phyloP scores from a whole-genome alignment of 2,329 filamentous ascomycete genomes.

The Ceratocystis colombiana region DNA sequence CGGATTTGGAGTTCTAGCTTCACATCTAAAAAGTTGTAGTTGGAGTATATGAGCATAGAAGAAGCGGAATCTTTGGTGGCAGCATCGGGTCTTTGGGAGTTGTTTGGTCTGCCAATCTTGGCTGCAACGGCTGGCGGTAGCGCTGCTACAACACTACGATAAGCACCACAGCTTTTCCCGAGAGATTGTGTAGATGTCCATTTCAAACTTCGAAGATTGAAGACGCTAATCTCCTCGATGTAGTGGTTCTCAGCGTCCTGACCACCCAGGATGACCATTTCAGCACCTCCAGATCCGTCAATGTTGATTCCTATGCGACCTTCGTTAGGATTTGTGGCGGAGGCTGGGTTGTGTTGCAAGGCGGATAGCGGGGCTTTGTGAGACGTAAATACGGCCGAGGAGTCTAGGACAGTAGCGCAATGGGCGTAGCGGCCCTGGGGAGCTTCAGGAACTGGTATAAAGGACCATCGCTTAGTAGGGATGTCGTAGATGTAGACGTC shows the following conservation, averaged over 20 bases:
- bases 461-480: slow-evolving; percentile 70
- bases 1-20: slow-evolving; percentile 90
- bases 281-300: slow-evolving; percentile 82
- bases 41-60: slow-evolving; percentile 94
- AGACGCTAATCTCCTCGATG: slow-evolving; percentile 97
- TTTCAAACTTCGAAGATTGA: slow-evolving; percentile 87
- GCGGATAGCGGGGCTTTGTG: slow-evolving; percentile 74
- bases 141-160: slow-evolving; percentile 87
- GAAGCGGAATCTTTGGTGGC: slow-evolving; percentile 46
- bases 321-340: slow-evolving; percentile 65
- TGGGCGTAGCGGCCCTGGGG: slow-evolving; percentile 95
- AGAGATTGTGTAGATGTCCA: slow-evolving; percentile 86
- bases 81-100: slow-evolving; percentile 24
- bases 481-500: slow-evolving; percentile 96
- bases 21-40: slow-evolving; percentile 97
- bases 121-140: slow-evolving; percentile 56
- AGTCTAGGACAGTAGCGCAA: slow-evolving; percentile 85
- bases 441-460: slow-evolving; percentile 65
- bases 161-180: slow-evolving; percentile 89
- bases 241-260: slow-evolving; percentile 98
- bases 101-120: slow-evolving; percentile 54
- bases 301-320: slow-evolving; percentile 79
- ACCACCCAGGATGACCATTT: slow-evolving; percentile 94
- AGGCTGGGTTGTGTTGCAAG: slow-evolving; percentile 78
- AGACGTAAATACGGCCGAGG: slow-evolving; percentile 77